Base-by-base conservation (phyloP, 805 yeast genomes). In the Metschnikowia aberdeeniae region DNA sequence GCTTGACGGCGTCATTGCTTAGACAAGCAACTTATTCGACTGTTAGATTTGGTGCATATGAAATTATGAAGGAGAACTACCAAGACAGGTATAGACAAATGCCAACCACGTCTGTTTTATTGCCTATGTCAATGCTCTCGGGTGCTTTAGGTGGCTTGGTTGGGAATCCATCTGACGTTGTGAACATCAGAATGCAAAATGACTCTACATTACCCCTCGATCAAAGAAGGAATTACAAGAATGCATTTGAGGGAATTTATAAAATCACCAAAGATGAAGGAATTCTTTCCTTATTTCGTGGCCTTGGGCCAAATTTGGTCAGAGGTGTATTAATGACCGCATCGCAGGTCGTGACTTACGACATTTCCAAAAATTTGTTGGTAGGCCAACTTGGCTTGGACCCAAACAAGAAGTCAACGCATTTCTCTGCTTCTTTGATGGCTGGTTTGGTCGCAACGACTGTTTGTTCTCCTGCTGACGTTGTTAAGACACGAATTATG, bases 371-470 rank as follows among this genome's bases (percentile, higher is more conserved):
- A 62, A 64, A 68, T 12, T 50, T 80, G 35, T 67, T 88, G 44
- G 86, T 86, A 13, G 65, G 69, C 3, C 54, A 59, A 5, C 44
- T 79, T 2, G 61, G 68, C 4, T 63, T 82, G 65, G 82, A 84
- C 57, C 80, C 86, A 34, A 65, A 75, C 14, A 75, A 81, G 43
- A 78, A 80, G 52, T 56, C 81, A 0, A 87, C 96, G 3, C 95
- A 88, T 63, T 87, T 88, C 58, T 61, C 81, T 29, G 87, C 96
- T 0, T 83, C 92, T 4, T 69, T 88, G 49, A 58, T 84, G 51
- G 95, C 96, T 1, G 96, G 96, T 13, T 67, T 88, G 30, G 88
- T 88, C 5, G 96, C 96, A 6, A 88, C 96, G 0, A 89, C 96
- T 0, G 85, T 88, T 14, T 89, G 96, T 62, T 86, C 95, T 1